A percentile compares a stretch with the other conserved stretches of the same genome.
Conservation (phyloP, 2,329 filamentous ascomycete species). For the Geosmithia flava region DNA sequence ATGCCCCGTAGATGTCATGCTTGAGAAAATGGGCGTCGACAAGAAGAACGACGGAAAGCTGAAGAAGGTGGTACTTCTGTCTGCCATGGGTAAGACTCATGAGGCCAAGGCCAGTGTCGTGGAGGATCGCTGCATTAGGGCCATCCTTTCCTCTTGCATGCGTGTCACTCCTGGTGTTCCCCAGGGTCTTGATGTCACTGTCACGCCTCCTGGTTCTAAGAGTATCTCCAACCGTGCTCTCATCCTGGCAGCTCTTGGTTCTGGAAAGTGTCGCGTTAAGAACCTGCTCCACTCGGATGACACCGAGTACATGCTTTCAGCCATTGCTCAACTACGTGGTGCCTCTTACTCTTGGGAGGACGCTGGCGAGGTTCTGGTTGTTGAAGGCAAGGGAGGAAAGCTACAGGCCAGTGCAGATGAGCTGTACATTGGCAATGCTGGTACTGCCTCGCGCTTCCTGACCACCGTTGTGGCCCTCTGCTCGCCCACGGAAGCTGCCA, state of each 20-base stretch:
- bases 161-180: conserved; percentile 63
- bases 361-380: conserved; percentile 78
- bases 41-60: conserved; percentile 96
- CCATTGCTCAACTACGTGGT: conserved; percentile 72
- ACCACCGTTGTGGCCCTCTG: conserved; percentile 86
- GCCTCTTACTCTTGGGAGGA: conserved; percentile 91
- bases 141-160: conserved; percentile 71
- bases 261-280: conserved; percentile 74
- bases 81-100: conserved; percentile 76
- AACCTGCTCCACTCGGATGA: conserved; percentile 95
- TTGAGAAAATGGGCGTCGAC: conserved; percentile 93
- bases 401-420: conserved; percentile 64
- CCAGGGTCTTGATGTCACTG: conserved; percentile 51
- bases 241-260: conserved; percentile 82
- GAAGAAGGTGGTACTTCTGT: conserved; percentile 91
- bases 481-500: conserved; percentile 44
- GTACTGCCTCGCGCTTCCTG: conserved; percentile 88
- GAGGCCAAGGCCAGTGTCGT: conserved; percentile 84
- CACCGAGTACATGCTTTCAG: conserved; percentile 92
- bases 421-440: conserved; percentile 91
- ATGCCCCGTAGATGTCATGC: conserved; percentile 74
- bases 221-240: conserved; percentile 94
- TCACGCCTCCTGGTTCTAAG: conserved; percentile 89
- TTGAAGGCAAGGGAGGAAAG: conserved; percentile 81
- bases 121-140: conserved; percentile 70